These are phyloP conservation scores for Gynandropsis gynandra DNA, from an alignment of 345 rosid genomes.

Conservation along the genomic window DNA sequence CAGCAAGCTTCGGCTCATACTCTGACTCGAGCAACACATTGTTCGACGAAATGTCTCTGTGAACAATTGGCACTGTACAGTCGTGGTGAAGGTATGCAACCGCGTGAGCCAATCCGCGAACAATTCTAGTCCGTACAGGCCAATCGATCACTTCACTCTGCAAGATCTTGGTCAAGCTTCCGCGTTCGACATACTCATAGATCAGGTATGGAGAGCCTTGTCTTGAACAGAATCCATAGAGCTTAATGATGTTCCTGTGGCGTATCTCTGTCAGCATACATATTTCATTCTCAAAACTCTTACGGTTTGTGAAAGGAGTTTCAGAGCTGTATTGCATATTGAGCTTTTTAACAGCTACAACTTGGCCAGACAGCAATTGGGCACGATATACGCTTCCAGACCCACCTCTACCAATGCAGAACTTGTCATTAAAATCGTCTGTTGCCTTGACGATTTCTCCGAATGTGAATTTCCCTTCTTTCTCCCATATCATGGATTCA, in stretches of 20 bases:
- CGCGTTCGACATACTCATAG: slow-evolving; percentile 48
- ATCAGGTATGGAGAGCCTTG: slow-evolving; percentile 46
- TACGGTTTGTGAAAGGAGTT: slow-evolving; percentile 30
- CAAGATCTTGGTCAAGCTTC: slow-evolving; percentile 46
- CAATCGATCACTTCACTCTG: slow-evolving; percentile 39
- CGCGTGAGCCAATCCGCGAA: slow-evolving; percentile 62
- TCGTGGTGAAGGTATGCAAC: slow-evolving; percentile 63
- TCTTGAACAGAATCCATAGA: slow-evolving; percentile 51
- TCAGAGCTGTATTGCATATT: slow-evolving; percentile 32
- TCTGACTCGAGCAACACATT: slow-evolving; percentile 50
- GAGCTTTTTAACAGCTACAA: slow-evolving; percentile 53
- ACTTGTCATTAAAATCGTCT: slow-evolving; percentile 36
- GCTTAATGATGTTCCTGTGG: slow-evolving; percentile 60
- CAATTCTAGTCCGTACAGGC: slow-evolving; percentile 39
- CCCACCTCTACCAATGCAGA: slow-evolving; percentile 64
- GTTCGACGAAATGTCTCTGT: slow-evolving; percentile 51
- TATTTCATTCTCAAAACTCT: slow-evolving; percentile 54
- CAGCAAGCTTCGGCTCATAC: slow-evolving; percentile 48
- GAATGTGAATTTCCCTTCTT: slow-evolving; percentile 48
- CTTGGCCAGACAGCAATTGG: slow-evolving; percentile 32
- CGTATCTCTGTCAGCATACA: slow-evolving; percentile 41
- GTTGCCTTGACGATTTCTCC: slow-evolving; percentile 53
- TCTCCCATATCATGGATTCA: slow-evolving; percentile 47
- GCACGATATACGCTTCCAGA: slow-evolving; percentile 62
- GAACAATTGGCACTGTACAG: slow-evolving; percentile 55